Conservation (phyloP, 768 basidiomycete species). For the Russula griseocarnosa region DNA sequence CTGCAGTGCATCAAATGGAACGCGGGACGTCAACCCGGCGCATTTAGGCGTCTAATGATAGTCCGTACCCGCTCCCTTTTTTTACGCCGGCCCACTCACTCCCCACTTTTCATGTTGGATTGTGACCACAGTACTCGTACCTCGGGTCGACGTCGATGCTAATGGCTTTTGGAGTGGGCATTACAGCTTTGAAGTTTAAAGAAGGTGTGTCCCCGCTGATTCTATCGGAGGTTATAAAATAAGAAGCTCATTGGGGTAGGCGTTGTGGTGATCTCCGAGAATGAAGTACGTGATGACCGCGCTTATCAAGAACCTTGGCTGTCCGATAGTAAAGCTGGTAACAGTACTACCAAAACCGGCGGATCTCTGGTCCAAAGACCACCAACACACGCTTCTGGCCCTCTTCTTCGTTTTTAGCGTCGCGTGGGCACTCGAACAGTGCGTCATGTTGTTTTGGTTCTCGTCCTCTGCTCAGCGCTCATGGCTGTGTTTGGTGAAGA, state of each 20-base stretch:
- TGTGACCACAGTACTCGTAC: constrained; percentile 61
- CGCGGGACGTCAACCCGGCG: constrained; percentile 71
- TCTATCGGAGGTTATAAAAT: not conserved
- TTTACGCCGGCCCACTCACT: not conserved
- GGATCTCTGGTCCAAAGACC: constrained; percentile 43
- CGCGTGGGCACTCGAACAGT: constrained; percentile 79
- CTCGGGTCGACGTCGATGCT: constrained; percentile 64
- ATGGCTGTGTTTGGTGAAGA: constrained; percentile 36
- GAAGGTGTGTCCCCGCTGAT: constrained; percentile 49
- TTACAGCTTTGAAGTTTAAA: constrained; percentile 63
- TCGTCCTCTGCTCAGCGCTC: not conserved
- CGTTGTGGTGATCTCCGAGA: constrained; percentile 36
- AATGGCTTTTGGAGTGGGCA: constrained; percentile 57
- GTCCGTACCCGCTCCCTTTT: constrained; percentile 43
- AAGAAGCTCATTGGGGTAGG: not conserved
- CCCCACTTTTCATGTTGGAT: not conserved
- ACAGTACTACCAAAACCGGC: constrained; percentile 59
- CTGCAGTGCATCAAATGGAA: constrained; percentile 75
- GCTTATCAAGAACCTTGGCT: not conserved
- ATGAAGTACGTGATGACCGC: constrained; percentile 32
- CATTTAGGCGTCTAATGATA: constrained; percentile 89
- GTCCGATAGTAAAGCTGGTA: not conserved
- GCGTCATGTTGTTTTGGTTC: constrained; percentile 32
- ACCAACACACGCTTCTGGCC: constrained; percentile 58
- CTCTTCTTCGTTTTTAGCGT: constrained; percentile 67